A percentile compares a stretch with the other conserved stretches of the same genome.
phyloP scores from a whole-genome alignment of 2,329 filamentous ascomycete species.

The Hymenoscyphus fructigenus region DNA sequence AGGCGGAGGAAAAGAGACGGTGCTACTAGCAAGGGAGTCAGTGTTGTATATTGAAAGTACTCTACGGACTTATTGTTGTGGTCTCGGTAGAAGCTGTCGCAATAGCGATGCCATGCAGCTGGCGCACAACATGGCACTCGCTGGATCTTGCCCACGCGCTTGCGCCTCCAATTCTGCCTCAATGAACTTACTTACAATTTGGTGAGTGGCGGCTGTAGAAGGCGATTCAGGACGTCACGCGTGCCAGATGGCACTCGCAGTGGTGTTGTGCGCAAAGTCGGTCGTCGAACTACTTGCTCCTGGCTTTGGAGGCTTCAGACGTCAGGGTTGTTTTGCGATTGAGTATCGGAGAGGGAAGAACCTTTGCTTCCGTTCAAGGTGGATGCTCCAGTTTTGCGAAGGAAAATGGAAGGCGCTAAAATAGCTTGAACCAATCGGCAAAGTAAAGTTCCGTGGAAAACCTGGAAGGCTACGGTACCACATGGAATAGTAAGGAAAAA shows the following conservation, averaged over 20 bases:
- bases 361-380: background rate
- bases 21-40: slow-evolving; percentile 24
- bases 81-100: slow-evolving; percentile 13
- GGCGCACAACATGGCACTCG: slow-evolving; percentile 4
- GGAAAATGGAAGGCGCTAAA: no score
- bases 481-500: no score
- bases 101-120: background rate
- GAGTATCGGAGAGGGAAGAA: background rate
- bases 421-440: no score
- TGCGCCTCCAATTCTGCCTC: slow-evolving; percentile 23
- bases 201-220: background rate
- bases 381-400: no score
- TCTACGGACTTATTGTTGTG: slow-evolving; percentile 14
- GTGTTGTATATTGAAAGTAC: slow-evolving; percentile 25
- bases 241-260: background rate
- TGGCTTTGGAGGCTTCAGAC: background rate
- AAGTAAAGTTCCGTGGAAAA: no score
- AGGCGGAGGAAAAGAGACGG: background rate
- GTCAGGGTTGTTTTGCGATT: background rate
- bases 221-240: background rate
- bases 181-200: slow-evolving; percentile 17
- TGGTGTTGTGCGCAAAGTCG: background rate
- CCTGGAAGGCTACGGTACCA: no score
- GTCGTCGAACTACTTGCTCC: background rate
- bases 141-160: slow-evolving; percentile 1